Evolutionary conservation across 768 basidiomycete genomes (phyloP), one percentile per base, ranked within the genome.

Genomic region (Epithele typhae): DNA sequence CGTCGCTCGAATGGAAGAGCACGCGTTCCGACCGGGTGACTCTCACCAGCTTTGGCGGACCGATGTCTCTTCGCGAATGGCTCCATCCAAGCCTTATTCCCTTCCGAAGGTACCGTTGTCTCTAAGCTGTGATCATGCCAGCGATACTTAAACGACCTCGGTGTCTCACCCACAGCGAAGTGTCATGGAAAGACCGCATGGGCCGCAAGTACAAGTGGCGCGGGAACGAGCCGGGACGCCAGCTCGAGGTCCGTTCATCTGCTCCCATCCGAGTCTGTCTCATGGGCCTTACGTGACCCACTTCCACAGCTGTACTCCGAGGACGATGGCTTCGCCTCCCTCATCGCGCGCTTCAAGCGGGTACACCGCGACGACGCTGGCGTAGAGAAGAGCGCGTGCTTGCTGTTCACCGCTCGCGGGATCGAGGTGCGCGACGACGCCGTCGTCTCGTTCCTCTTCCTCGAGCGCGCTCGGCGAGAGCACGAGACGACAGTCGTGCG

Each of bases 141-240:
- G n/a, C n/a, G n/a, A n/a, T n/a, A n/a, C n/a, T n/a, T n/a, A n/a
- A n/a, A n/a, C n/a, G n/a, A n/a, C n/a, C n/a, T n/a, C n/a, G n/a
- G n/a, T n/a, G n/a, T n/a, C n/a, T n/a, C n/a, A 14, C 27, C 8
- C 27, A 9, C 51, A 75, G 74, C 32, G 62, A 70, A 3, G 68
- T 71, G 4, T 51, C 56, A 15, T 67, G 74, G 51, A 50, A 63
- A 33, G 71, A 70, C 47, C 52, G 60, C 14, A 40, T 41, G 7
- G 66, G 65, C 3, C 59, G 67, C 34, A 62, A 61, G 24, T 70
- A 66, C 47, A 71, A 68, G 47, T 75, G 73, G 73, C 71, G 70
- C 40, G 70, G 69, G 8, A 65, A 65, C 47, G 60, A 55, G 10
- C 57, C 66, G 9, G 71, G 71, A 8, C 42, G 62, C 19, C 35